These are phyloP conservation scores for Blastobotrys mokoenaii DNA, from an alignment of 805 yeast species.

Conservation along the genomic window DNA sequence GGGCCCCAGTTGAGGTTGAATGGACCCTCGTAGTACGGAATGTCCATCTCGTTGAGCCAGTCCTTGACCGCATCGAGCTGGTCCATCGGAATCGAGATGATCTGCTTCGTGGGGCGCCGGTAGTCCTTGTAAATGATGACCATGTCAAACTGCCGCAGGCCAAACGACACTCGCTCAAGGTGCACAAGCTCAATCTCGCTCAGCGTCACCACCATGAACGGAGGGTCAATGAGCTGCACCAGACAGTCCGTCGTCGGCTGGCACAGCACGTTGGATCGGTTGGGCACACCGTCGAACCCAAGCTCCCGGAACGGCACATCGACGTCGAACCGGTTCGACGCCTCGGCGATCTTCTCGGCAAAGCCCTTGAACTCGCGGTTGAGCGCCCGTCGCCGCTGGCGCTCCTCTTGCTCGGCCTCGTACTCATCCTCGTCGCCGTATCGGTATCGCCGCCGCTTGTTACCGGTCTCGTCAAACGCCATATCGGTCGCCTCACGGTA, in stretches of 20 bases:
- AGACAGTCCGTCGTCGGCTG: slow-evolving; percentile 97
- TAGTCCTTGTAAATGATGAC: slow-evolving; percentile 96
- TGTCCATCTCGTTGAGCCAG: slow-evolving; percentile 97
- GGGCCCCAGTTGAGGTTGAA: slow-evolving; percentile 93
- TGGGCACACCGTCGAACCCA: slow-evolving; percentile 97
- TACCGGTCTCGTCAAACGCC: slow-evolving; percentile 95
- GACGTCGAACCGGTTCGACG: slow-evolving; percentile 72
- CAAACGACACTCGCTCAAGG: slow-evolving; percentile 94
- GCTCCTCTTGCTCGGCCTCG: slow-evolving; percentile 97
- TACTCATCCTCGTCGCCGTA: slow-evolving; percentile 98
- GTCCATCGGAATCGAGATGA: slow-evolving; percentile 92
- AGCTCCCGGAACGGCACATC: slow-evolving; percentile 93
- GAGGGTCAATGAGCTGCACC: slow-evolving; percentile 89
- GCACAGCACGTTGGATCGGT: slow-evolving; percentile 85
- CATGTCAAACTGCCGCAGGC: slow-evolving; percentile 89
- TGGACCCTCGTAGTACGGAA: slow-evolving; percentile 90
- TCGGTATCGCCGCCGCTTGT: slow-evolving; percentile 72
- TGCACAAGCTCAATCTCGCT: slow-evolving; percentile 92
- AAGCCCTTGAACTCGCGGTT: slow-evolving; percentile 87
- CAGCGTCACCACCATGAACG: slow-evolving; percentile 83
- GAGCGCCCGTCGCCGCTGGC: slow-evolving; percentile 80
- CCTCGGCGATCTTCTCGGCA: slow-evolving; percentile 85
- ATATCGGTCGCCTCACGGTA: slow-evolving; percentile 95
- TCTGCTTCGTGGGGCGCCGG: slow-evolving; percentile 76
- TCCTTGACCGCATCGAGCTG: slow-evolving; percentile 85